A percentile compares a stretch with the other conserved stretches of the same genome.
Evolutionary conservation across 352 stramenopile species (phyloP).

Genomic region (Phytophthora ohioensis): DNA sequence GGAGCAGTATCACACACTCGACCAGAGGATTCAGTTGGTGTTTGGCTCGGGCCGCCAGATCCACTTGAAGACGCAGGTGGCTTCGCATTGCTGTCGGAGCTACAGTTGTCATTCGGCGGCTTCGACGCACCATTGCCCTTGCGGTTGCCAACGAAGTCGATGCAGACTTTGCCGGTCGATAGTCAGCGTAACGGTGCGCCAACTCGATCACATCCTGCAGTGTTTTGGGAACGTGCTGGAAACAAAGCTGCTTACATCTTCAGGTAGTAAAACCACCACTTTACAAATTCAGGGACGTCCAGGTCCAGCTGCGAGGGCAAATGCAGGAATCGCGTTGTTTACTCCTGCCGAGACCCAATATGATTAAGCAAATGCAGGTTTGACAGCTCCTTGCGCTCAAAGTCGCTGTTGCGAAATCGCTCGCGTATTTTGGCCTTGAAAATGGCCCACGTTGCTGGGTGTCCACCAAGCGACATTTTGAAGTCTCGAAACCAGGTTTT

Average conservation of each 20-base stretch:
- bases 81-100: neutral
- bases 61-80: neutral
- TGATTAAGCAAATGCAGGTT: neutral
- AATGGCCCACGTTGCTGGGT: conserved; percentile 4
- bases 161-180: neutral
- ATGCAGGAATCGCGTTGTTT: conserved; percentile 8
- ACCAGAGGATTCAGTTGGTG: neutral
- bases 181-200: neutral
- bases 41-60: neutral
- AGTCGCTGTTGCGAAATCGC: conserved; percentile 5
- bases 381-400: conserved; percentile 4
- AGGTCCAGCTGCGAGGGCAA: conserved; percentile 3
- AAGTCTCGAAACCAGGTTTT: conserved; percentile 16
- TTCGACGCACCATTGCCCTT: neutral
- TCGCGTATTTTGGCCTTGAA: conserved; percentile 14
- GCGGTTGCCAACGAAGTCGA: neutral
- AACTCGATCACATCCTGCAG: neutral
- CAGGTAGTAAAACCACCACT: neutral
- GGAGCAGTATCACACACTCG: neutral
- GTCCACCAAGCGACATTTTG: neutral
- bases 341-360: neutral
- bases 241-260: conserved; percentile 1
- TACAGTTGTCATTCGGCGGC: neutral
- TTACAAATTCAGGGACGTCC: conserved; percentile 5
- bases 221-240: conserved; percentile 11